Evolutionary conservation across 148 eudicot genomes (phyloP), one percentile per base, ranked within the genome.

Genomic region (Cornus controversa): DNA sequence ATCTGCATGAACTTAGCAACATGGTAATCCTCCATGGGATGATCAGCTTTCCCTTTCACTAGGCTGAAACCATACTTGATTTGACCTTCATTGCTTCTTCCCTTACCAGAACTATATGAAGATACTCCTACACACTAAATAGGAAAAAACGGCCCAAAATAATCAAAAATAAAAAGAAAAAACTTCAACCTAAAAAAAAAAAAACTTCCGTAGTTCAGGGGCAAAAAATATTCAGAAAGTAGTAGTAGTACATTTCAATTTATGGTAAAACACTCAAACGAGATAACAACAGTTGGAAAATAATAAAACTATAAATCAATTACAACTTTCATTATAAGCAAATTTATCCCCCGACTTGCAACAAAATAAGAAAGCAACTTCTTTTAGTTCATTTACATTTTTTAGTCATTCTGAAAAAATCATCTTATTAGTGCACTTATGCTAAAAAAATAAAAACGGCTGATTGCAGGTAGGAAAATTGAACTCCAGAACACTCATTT

Each of bases 11-110:
- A 89, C 71, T 85, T 84, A 36, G 92, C 90, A 24, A 89, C 92
- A 80, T 87, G 90, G 74, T 75, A 87, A 77, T 89, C 92, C 37
- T 89, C 92, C 90, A 89, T 85, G 72, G 89, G 89, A 85, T 89
- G 92, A 53, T 76, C 79, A 20, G 90, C 90, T 80, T 87, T 89
- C 74, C 92, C 92, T 77, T 89, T 87, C 20, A 89, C 82, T 16
- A 89, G 90, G 72, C 83, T 80, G 71, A 80, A 87, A 24, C 92
- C 90, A 53, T 81, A 89, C 23, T 79, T 75, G 58, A 81, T 67
- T 71, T 82, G 83, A 66, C 84, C 87, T 68, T 84, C 82, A 50
- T 74, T 27, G 82, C 84, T 89, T 85, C 75, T 89, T 45, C 92
- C 92, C 77, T 87, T 89, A 28, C 90, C 92, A 9, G 85, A 81